Evolutionary conservation across 495 filamentous ascomycete species (phyloP), one percentile per base, ranked within the genome.

Genomic region (Trichoderma erinaceum): DNA sequence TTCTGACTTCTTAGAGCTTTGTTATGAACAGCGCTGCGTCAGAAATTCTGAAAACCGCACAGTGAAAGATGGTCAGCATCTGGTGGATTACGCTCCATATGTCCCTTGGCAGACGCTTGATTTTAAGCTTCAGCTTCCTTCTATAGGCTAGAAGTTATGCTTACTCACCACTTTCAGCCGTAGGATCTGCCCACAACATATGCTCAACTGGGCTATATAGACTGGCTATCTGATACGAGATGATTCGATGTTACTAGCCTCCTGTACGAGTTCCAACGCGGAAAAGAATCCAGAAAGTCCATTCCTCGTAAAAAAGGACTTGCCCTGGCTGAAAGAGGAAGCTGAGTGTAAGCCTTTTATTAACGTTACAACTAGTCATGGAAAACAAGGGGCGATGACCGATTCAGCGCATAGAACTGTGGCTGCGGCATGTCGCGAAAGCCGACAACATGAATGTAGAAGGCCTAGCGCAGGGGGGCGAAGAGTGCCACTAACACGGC

Each of bases 281-380:
- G 21, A 56, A 21, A 16, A 56, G 7, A 6, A 6, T n/a, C 0
- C 18, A 56, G n/a, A n/a, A 21, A 27, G 3, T 3, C n/a, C 18
- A 25, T 21, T 21, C 10, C 50, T 56, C 50, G 16, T 56, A 56
- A 4, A 23, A 10, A 4, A 27, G 27, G 27, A 21, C 25, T 29
- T 15, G 25, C 27, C 25, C 11, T 8, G 56, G 11, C 29, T 61
- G 27, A 61, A 61, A 61, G 11, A 61, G 56, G 56, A 23, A 61
- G 56, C 56, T 61, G 13, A 25, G 27, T 61, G 56, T 61, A 61
- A 61, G 56, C 56, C 56, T 61, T 10, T 61, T 61, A 61, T 61
- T 61, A 61, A 61, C 56, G 56, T 61, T 61, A 61, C 56, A 61
- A 61, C 25, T 61, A 61, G 25, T 25, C n/a, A 56, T 6, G n/a